A percentile compares a stretch with the other conserved stretches of the same genome.
Evolutionary conservation across 768 basidiomycete genomes (phyloP).

Genomic region (Candolleomyces eurysporus): DNA sequence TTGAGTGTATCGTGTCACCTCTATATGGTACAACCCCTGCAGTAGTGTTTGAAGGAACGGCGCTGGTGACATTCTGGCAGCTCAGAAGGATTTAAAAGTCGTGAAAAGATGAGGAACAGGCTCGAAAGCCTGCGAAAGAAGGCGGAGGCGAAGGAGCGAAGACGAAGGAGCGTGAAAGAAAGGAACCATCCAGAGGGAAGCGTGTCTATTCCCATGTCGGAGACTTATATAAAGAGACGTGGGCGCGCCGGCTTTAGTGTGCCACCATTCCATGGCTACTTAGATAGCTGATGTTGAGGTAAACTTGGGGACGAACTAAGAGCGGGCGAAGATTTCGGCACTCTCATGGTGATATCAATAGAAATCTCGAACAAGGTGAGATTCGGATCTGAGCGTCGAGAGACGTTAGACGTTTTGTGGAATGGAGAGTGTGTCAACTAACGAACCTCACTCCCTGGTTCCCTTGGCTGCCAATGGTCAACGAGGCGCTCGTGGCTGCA

Average conservation of each 20-base stretch:
- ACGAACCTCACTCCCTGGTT: no score
- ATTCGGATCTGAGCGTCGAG: no score
- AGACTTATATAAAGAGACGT: neutral
- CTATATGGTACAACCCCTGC: slow-evolving; percentile 34
- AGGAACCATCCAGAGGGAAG: neutral
- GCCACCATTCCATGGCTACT: neutral
- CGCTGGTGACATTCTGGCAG: neutral
- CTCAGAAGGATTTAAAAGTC: neutral
- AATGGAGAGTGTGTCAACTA: no score
- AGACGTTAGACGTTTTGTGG: no score
- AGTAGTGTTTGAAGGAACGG: slow-evolving; percentile 11
- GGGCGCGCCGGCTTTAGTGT: neutral
- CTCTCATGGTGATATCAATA: no score
- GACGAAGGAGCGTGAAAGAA: neutral
- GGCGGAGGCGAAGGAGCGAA: neutral
- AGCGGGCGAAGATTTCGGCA: no score
- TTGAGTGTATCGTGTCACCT: slow-evolving; percentile 40
- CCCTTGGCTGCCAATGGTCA: no score
- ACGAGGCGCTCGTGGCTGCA: no score
- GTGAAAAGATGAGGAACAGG: neutral
- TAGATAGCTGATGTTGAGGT: neutral
- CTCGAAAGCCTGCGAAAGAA: neutral
- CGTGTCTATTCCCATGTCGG: neutral
- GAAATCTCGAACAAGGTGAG: no score
- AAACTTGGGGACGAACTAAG: neutral